Conservation (phyloP, 73 alveolate species). For the Paramecium sexaurelia region DNA sequence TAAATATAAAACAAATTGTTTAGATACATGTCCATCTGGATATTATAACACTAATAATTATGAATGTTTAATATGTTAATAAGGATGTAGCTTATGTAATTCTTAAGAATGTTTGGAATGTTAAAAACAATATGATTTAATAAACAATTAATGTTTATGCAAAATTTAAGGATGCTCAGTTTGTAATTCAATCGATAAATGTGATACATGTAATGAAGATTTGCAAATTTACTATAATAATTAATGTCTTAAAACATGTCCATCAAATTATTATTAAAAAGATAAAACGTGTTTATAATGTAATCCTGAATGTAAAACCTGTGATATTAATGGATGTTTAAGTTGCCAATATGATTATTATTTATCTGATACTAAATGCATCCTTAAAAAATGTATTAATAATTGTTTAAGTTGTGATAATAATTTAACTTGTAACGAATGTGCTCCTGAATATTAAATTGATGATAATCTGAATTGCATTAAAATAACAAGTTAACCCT, state of each 20-base stretch:
- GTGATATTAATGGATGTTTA: neutral
- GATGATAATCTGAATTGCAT: neutral
- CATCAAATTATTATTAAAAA: neutral
- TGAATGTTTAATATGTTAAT: neutral
- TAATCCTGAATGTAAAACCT: neutral
- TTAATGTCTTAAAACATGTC: neutral
- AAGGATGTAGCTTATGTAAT: slow-evolving; percentile 7
- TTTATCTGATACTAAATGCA: neutral
- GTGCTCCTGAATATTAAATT: neutral
- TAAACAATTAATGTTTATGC: neutral
- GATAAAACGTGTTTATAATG: slow-evolving; percentile 9
- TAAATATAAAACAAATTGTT: neutral
- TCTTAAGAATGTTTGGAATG: slow-evolving; percentile 28
- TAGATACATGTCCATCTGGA: slow-evolving; percentile 17
- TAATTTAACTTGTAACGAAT: neutral
- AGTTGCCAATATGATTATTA: neutral
- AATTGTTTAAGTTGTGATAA: slow-evolving; percentile 1
- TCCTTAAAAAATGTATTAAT: neutral
- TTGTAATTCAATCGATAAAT: neutral
- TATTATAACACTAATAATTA: neutral
- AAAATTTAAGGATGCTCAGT: neutral
- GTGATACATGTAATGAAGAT: neutral
- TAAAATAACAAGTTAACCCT: neutral
- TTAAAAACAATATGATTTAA: neutral
- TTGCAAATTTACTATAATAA: neutral